Evolutionary conservation across 768 basidiomycete genomes (phyloP).

Genomic region (Hygrophorus pudorinus): DNA sequence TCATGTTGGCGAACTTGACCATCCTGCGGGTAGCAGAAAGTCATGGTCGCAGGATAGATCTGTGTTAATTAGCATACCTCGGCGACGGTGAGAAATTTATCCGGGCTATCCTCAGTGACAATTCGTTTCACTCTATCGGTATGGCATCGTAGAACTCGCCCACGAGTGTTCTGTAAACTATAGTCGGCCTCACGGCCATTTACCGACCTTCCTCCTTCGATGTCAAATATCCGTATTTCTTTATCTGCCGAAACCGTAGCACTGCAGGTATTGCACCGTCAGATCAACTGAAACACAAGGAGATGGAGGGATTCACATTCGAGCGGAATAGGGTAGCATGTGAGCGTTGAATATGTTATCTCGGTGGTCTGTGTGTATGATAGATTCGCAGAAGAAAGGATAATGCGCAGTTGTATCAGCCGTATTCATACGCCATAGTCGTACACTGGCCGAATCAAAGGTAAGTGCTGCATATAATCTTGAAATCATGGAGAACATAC

Average conservation of each 20-base stretch:
- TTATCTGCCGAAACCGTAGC: slow-evolving; percentile 67
- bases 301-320: slow-evolving; percentile 45
- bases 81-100: slow-evolving; percentile 68
- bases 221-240: slow-evolving; percentile 72
- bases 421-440: slow-evolving; percentile 67
- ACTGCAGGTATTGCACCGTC: slow-evolving; percentile 21
- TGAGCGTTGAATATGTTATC: slow-evolving; percentile 82
- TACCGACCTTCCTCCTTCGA: slow-evolving; percentile 32
- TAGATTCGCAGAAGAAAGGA: slow-evolving; percentile 53
- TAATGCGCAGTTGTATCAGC: slow-evolving; percentile 36
- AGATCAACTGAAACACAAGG: slow-evolving; percentile 3
- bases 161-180: slow-evolving; percentile 34
- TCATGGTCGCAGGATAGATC: not conserved
- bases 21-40: slow-evolving; percentile 37
- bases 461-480: not conserved
- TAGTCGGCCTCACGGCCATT: slow-evolving; percentile 37
- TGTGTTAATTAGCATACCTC: slow-evolving; percentile 37
- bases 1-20: slow-evolving; percentile 86
- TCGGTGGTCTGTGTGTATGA: slow-evolving; percentile 72
- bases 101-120: slow-evolving; percentile 69
- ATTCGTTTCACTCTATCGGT: slow-evolving; percentile 65
- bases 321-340: slow-evolving; percentile 69
- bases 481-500: slow-evolving; percentile 19
- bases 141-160: slow-evolving; percentile 62
- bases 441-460: slow-evolving; percentile 40